Base-by-base conservation (phyloP, 257 asterid species). In the Gynochthodes officinalis region DNA sequence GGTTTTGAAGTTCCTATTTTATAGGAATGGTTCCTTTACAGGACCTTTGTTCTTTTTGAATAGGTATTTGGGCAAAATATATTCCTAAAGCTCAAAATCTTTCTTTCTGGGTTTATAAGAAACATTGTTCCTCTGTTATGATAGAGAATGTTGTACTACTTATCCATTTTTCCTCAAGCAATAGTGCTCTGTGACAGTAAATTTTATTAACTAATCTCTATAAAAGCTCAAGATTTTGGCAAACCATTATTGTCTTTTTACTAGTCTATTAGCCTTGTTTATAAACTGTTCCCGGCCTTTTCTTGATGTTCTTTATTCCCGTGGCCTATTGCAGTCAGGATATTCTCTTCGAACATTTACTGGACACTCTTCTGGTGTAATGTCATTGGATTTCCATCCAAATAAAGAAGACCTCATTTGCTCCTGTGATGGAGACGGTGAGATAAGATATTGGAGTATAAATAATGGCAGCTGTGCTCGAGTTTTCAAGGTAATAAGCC, bases 401-500 rank as follows among this genome's bases (percentile, higher is more conserved):
- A 95, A 86, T 78, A 95, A 92, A 80, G 98, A 92, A 44, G 98
- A 95, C 74, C 91, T 92, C 57, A 89, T 95, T 67, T 88, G 97
- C 85, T 95, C 97, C 8, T 95, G 99, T 52, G 99, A 92, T 63
- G 92, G 96, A 39, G 95, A 95, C 80, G 97, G 96, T 70, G 98
- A 95, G 77, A 89, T 95, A 68, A 78, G 99, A 83, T 92, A 86
- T 73, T 95, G 99, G 99, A 89, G 96, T 68, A 89, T 95, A 19
- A 83, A 72, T 39, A 84, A 85, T 60, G 98, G 97, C 58, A 87
- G 85, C 83, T 92, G 92, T 42, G 44, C 91, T 12, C 57, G 91
- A 76, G 95, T 87, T 66, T 88, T 86, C 85, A 92, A 90, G 96
- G 99, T 95, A 69, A 77, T 57, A 61, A 37, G 25, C 28, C 18